Conservation (phyloP, 2,329 filamentous ascomycete genomes). For the Cladophialophora chaetospira region DNA sequence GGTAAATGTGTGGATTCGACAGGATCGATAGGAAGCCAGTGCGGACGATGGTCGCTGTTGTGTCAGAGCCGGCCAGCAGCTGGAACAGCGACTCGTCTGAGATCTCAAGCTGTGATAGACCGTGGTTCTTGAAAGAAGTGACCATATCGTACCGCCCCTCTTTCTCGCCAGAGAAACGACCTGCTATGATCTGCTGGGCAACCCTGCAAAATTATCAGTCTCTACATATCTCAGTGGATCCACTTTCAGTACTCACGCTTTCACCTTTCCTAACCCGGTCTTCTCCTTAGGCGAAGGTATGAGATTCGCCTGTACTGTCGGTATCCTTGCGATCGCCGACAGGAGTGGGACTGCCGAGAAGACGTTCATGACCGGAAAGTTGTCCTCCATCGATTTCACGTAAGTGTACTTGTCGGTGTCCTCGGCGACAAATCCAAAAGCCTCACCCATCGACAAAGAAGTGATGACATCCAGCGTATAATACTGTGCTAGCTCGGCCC, state of each 20-base stretch:
- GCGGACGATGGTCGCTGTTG: constrained; percentile 25
- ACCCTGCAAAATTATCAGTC: constrained; percentile 7
- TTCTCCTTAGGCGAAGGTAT: constrained; percentile 22
- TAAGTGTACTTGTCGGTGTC: constrained; percentile 48
- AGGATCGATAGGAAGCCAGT: constrained; percentile 24
- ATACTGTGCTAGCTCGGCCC: constrained; percentile 53
- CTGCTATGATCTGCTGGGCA: constrained; percentile 15
- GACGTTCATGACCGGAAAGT: constrained; percentile 43
- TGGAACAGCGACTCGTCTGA: constrained; percentile 26
- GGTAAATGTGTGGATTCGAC: constrained; percentile 22
- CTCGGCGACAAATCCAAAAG: constrained; percentile 50
- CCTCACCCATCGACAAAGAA: constrained; percentile 53
- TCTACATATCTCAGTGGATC: not conserved
- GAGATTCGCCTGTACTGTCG: constrained; percentile 9
- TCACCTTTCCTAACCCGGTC: constrained; percentile 23
- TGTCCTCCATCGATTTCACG: constrained; percentile 43
- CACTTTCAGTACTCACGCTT: constrained; percentile 11
- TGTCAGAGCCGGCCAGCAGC: constrained; percentile 28
- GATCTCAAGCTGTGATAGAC: constrained; percentile 22
- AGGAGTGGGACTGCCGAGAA: constrained; percentile 44
- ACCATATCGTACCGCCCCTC: constrained; percentile 16
- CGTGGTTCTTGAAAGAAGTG: constrained; percentile 21
- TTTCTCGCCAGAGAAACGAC: constrained; percentile 15
- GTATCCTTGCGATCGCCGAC: constrained; percentile 35
- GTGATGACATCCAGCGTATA: constrained; percentile 61